Evolutionary conservation across 163 green algal genomes (phyloP), one percentile per base, ranked within the genome.

Genomic region (Scenedesmus sp.): DNA sequence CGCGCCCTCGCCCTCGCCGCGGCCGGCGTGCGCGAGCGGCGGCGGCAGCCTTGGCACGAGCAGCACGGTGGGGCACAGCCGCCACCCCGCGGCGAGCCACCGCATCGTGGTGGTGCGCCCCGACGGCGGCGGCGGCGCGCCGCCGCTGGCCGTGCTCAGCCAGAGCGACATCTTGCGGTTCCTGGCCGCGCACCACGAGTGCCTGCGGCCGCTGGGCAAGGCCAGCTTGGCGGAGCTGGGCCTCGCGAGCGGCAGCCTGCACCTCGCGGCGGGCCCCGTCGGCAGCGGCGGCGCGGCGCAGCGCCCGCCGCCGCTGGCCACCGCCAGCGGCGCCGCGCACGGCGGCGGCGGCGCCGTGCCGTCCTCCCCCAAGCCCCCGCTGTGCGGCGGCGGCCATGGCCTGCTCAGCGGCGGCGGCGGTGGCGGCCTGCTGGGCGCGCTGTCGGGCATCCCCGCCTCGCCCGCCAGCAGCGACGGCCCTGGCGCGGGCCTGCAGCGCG

Each of bases 111-210:
- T 77, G 39, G 20, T 33, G 7, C 39, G 24, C 4, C 54, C 69
- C 1, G 36, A 24, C n/a, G 22, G 24, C 11, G 44, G 3, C 33
- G 20, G 33, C 1, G 9, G 44, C 1, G 20, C 64, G 28, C 54
- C 56, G 0, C 69, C 20, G 53, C 69, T 77, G 69, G n/a, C 54
- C 6, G 69, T 77, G 36, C 53, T 77, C 53, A 60, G 36, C 7
- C 69, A 77, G 54, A 67, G 53, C 6, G 69, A 77, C 54, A 58
- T 77, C 24, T 53, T 77, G 2, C 66, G 69, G 69, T 77, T 77
- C 54, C 53, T 77, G 24, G 69, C 69, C 10, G 69, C 53, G 31
- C 53, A 66, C 28, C 50, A 65, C 36, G 69, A 77, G 36, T 77
- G 31, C 14, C 39, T 77, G 36, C 58, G 69, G 5, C 69, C 69